Evolutionary conservation across 2,329 filamentous ascomycete genomes (phyloP).

Genomic region (Monosporascus cannonballus): DNA sequence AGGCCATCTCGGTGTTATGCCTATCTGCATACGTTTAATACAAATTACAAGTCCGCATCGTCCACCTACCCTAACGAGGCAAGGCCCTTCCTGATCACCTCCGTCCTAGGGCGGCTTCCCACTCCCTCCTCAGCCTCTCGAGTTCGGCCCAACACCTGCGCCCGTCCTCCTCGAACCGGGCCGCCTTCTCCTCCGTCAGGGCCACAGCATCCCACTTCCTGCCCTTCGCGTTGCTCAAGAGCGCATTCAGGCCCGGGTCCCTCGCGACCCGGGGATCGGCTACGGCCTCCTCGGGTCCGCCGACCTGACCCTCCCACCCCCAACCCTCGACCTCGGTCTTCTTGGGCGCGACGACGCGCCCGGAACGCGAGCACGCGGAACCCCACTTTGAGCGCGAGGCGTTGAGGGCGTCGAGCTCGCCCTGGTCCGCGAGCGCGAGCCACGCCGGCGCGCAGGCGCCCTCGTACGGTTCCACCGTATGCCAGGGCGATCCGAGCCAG

Average conservation of each 20-base stretch:
- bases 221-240: slow-evolving; percentile 46
- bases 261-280: slow-evolving; percentile 36
- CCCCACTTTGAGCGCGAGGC: slow-evolving; percentile 75
- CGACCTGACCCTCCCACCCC: slow-evolving; percentile 63
- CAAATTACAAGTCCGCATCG: no score
- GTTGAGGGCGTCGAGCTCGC: slow-evolving; percentile 49
- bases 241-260: slow-evolving; percentile 33
- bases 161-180: slow-evolving; percentile 58
- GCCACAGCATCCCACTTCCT: slow-evolving; percentile 53
- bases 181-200: slow-evolving; percentile 53
- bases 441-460: slow-evolving; percentile 73
- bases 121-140: slow-evolving; percentile 62
- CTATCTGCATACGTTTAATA: no score
- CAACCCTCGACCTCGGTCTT: slow-evolving; percentile 82
- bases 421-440: slow-evolving; percentile 64
- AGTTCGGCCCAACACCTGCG: slow-evolving; percentile 61
- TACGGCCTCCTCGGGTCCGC: slow-evolving; percentile 20
- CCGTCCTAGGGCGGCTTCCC: slow-evolving; percentile 46
- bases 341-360: slow-evolving; percentile 56
- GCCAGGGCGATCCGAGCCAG: slow-evolving; percentile 82
- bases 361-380: slow-evolving; percentile 52
- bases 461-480: slow-evolving; percentile 67
- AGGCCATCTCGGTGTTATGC: no score
- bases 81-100: neutral
- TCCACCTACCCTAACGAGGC: neutral